Evolutionary conservation across 176 grass and related monocot genomes (phyloP).

Genomic region (Bromus sterilis): DNA sequence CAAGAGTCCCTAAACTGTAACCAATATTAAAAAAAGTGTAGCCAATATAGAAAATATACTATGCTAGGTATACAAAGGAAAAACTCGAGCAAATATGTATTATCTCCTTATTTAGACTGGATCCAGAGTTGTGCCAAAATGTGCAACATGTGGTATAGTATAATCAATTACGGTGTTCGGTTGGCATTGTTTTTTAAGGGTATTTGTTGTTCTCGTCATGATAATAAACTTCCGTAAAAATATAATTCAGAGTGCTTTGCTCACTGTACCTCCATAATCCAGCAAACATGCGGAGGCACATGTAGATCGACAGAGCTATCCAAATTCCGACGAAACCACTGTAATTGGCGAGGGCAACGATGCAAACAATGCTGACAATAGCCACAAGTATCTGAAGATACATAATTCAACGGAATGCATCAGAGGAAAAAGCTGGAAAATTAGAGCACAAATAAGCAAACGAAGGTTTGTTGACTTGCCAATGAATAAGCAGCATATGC

Average conservation of each 20-base stretch:
- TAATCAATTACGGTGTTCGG: background rate
- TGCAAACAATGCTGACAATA: constrained; percentile 53
- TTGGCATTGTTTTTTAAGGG: background rate
- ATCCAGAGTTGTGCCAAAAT: background rate
- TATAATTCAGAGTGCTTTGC: background rate
- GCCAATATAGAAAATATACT: background rate
- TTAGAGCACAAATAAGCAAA: background rate
- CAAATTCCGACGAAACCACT: constrained; percentile 77
- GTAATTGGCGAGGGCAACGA: constrained; percentile 40
- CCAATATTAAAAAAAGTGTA: background rate
- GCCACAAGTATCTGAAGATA: constrained; percentile 60
- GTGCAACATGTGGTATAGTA: background rate
- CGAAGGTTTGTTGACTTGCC: constrained; percentile 27
- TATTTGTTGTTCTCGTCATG: background rate
- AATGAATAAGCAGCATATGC: constrained; percentile 86
- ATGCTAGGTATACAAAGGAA: background rate
- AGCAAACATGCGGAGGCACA: constrained; percentile 65
- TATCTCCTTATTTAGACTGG: background rate
- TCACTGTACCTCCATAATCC: constrained; percentile 74
- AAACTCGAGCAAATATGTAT: background rate
- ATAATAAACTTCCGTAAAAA: background rate
- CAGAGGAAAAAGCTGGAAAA: background rate
- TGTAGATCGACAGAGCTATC: constrained; percentile 77
- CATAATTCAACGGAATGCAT: background rate
- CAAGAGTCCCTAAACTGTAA: background rate